Percentiles rank a stretch among this genome's conserved stretches.
These are phyloP conservation scores for Picea abies DNA, from an alignment of 83 land plant species.

Conservation along the genomic window DNA sequence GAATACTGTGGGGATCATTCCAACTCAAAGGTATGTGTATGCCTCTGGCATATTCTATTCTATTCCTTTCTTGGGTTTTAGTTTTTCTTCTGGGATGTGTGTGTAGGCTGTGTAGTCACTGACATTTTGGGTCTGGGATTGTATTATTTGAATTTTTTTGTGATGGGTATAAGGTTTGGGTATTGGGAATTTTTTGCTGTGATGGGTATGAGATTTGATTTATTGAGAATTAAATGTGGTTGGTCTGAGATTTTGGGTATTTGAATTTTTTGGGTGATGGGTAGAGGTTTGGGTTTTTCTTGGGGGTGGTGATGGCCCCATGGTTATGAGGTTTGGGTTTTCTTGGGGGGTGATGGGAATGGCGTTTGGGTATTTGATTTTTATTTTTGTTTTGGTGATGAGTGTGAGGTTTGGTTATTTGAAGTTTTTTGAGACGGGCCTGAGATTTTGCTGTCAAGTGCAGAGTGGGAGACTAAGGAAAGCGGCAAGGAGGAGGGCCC, in stretches of 20 bases:
- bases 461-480: conserved; percentile 1
- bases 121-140: not conserved
- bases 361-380: not conserved
- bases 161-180: not conserved
- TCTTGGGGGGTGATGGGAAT: not conserved
- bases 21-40: not conserved
- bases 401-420: not conserved
- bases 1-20: not conserved
- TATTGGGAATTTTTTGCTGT: not conserved
- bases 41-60: not conserved
- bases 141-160: not conserved
- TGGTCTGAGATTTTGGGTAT: not conserved
- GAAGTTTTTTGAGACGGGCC: not conserved
- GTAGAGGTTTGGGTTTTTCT: too few relatives aligned
- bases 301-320: too few relatives aligned
- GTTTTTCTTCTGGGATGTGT: not conserved
- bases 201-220: not conserved
- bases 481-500: not conserved
- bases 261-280: not conserved
- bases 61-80: not conserved
- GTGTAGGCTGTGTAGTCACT: not conserved
- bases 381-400: not conserved
- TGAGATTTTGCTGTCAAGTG: not conserved
- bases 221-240: not conserved
- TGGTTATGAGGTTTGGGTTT: not conserved